Percentiles rank a stretch among this genome's conserved stretches.
Conservation (phyloP, 169 alveolate genomes). For the Cryptosporidium muris region DNA sequence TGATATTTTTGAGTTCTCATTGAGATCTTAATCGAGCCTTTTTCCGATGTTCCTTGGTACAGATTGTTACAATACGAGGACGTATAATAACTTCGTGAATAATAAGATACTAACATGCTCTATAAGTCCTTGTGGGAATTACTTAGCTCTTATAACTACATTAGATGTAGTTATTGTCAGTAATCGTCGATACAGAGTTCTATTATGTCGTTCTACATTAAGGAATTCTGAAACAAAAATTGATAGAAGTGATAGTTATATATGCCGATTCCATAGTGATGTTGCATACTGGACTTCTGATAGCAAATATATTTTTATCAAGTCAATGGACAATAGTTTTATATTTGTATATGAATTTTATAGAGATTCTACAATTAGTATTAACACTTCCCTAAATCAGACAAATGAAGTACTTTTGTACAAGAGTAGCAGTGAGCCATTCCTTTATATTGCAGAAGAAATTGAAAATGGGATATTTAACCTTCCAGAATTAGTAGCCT, state of each 20-base stretch:
- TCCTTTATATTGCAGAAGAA: constrained; percentile 45
- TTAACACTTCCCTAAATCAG: neutral
- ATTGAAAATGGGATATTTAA: constrained; percentile 45
- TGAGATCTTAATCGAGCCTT: too few species aligned
- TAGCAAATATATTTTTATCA: constrained; percentile 22
- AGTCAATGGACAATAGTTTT: constrained; percentile 19
- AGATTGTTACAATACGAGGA: neutral
- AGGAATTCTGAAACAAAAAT: neutral
- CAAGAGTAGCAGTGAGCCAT: constrained; percentile 3
- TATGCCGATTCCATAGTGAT: neutral
- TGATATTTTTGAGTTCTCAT: too few species aligned
- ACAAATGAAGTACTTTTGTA: neutral
- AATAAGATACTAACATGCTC: constrained; percentile 20
- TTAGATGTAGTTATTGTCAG: constrained; percentile 32
- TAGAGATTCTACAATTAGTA: neutral
- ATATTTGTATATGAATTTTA: constrained; percentile 9
- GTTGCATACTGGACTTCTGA: constrained; percentile 22
- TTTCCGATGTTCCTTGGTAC: neutral
- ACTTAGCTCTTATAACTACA: constrained; percentile 25
- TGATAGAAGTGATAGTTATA: neutral
- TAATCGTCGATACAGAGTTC: constrained; percentile 58
- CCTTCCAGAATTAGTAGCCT: constrained; percentile 16
- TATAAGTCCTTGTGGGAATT: constrained; percentile 65
- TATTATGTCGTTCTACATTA: constrained; percentile 10
- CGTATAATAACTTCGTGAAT: constrained; percentile 17